Evolutionary conservation across 2,329 filamentous ascomycete species (phyloP).

Genomic region (Claviceps lovelessii): DNA sequence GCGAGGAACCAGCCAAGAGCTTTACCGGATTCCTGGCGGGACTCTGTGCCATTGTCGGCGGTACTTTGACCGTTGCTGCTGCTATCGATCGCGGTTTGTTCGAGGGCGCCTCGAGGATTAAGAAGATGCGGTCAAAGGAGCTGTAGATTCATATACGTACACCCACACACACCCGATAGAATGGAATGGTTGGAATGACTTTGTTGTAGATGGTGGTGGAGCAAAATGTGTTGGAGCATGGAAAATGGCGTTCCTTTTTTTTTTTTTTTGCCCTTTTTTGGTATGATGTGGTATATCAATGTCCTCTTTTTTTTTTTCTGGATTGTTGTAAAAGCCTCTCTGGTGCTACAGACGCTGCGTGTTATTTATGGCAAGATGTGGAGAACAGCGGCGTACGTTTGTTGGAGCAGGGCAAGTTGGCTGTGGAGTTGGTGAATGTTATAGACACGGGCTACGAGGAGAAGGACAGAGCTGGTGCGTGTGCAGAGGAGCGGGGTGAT

Average conservation of each 20-base stretch:
- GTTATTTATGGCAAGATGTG: no score
- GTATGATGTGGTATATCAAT: not conserved
- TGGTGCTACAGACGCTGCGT: no score
- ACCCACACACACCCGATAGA: not conserved
- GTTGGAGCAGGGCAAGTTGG: not conserved
- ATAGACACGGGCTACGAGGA: no score
- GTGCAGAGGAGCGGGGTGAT: no score
- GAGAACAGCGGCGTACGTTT: not conserved
- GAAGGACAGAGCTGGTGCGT: no score
- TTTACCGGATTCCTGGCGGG: slow-evolving; percentile 89
- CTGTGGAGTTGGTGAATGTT: not conserved
- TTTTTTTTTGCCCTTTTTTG: not conserved
- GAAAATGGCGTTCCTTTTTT: slow-evolving; percentile 1
- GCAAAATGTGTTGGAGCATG: not conserved
- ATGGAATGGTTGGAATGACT: not conserved
- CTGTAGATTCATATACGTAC: slow-evolving; percentile 21
- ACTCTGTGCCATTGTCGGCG: slow-evolving; percentile 85
- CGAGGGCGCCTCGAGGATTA: slow-evolving; percentile 70
- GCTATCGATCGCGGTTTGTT: slow-evolving; percentile 85
- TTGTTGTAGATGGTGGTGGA: not conserved
- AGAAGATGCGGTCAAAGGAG: slow-evolving; percentile 65
- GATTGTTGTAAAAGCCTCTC: not conserved
- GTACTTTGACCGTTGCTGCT: slow-evolving; percentile 88
- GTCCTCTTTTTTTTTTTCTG: not conserved
- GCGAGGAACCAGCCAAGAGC: slow-evolving; percentile 75